A percentile compares a stretch with the other conserved stretches of the same genome.
These are phyloP conservation scores for Erodium trifolium DNA, from an alignment of 441 rosid species.

Conservation along the genomic window DNA sequence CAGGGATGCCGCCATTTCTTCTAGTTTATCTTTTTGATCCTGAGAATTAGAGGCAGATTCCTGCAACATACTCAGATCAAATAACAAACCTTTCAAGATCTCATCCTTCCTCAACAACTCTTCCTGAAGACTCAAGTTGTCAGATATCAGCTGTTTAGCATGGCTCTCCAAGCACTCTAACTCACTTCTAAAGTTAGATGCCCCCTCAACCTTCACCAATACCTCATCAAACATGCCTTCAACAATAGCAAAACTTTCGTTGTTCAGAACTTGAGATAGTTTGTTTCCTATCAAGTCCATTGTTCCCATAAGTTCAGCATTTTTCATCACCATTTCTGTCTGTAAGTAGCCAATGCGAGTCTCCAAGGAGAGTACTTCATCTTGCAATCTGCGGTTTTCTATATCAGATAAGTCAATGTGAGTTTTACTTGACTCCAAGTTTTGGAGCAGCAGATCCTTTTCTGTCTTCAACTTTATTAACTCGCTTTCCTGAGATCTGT, in stretches of 20 bases:
- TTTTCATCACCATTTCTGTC: slow-evolving; percentile 42
- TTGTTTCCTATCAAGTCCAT: slow-evolving; percentile 21
- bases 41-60: slow-evolving; percentile 77
- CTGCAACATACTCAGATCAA: slow-evolving; percentile 86
- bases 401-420: slow-evolving; percentile 21
- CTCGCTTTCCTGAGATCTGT: slow-evolving; percentile 29
- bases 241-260: slow-evolving; percentile 28
- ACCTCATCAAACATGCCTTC: slow-evolving; percentile 41
- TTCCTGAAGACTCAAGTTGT: slow-evolving; percentile 46
- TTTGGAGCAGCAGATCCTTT: slow-evolving; percentile 36
- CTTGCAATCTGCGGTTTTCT: slow-evolving; percentile 40
- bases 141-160: slow-evolving; percentile 44
- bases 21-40: slow-evolving; percentile 80
- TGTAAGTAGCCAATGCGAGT: slow-evolving; percentile 39
- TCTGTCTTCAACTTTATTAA: slow-evolving; percentile 37
- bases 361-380: slow-evolving; percentile 43
- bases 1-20: slow-evolving; percentile 51
- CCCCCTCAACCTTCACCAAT: slow-evolving; percentile 33
- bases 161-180: slow-evolving; percentile 46
- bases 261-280: slow-evolving; percentile 29
- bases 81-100: slow-evolving; percentile 65
- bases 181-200: slow-evolving; percentile 42
- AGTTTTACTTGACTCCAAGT: slow-evolving; percentile 36
- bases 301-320: slow-evolving; percentile 37
- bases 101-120: slow-evolving; percentile 84